Evolutionary conservation across 495 filamentous ascomycete genomes (phyloP).

Genomic region (Neurospora sp.): DNA sequence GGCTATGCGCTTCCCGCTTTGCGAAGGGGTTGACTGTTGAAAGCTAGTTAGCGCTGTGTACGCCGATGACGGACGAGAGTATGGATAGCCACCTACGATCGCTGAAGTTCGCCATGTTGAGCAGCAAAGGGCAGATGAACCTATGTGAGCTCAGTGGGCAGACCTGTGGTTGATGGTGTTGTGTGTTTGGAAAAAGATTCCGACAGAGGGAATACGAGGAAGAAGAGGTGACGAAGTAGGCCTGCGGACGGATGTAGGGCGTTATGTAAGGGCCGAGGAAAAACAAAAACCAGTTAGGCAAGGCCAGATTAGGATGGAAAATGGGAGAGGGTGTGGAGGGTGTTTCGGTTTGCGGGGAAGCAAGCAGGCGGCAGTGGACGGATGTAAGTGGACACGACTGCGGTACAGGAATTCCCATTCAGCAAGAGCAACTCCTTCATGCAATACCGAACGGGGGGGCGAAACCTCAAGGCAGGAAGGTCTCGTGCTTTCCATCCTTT

Average conservation of each 20-base stretch:
- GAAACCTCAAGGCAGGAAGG: not conserved
- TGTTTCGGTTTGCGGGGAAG: not conserved
- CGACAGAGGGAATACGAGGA: not conserved
- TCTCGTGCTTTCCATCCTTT: not conserved
- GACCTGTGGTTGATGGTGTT: not conserved
- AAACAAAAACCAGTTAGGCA: not conserved
- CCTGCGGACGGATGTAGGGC: not conserved
- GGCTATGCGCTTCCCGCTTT: conserved; percentile 48
- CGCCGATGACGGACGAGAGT: not conserved
- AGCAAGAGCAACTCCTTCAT: not conserved
- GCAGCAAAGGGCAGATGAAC: not conserved
- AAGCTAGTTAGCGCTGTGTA: not conserved
- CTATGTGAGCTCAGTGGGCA: not conserved
- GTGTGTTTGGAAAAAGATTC: not conserved
- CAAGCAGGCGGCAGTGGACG: not conserved
- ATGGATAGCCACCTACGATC: not conserved
- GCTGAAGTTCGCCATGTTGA: not conserved
- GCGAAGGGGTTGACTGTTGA: conserved; percentile 55
- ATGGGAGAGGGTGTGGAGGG: not conserved
- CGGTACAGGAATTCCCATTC: not conserved
- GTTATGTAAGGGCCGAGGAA: not conserved
- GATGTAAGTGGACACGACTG: not conserved
- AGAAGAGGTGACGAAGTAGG: not conserved
- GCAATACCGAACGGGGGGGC: not conserved
- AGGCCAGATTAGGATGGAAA: not conserved